phyloP scores from a whole-genome alignment of 177 flowering plant genomes.

The Vitis hybrid region DNA sequence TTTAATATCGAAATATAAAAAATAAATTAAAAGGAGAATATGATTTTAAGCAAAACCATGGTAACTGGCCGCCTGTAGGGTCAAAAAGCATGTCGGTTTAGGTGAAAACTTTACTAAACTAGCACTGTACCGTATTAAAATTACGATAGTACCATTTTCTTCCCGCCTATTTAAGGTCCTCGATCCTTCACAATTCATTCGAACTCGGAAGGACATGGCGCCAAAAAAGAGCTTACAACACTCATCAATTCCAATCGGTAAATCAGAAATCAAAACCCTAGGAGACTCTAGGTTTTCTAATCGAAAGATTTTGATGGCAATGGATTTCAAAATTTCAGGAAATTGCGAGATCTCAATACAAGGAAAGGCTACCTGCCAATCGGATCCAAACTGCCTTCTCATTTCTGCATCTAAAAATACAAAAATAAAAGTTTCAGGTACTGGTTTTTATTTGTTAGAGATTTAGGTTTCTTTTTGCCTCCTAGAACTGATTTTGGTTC shows the following conservation, averaged over 20 bases:
- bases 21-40: too few species aligned
- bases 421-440: conserved; percentile 59
- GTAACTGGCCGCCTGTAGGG: too few species aligned
- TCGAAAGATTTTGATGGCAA: not conserved
- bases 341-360: conserved; percentile 67
- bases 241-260: conserved; percentile 30
- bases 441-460: not conserved
- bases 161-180: too few species aligned
- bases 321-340: conserved; percentile 39
- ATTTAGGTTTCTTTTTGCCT: not conserved
- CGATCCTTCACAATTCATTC: too few species aligned
- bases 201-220: conserved; percentile 23
- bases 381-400: conserved; percentile 31
- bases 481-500: not conserved
- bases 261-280: not conserved
- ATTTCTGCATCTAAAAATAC: conserved; percentile 37
- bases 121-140: too few species aligned
- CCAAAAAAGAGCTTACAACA: conserved; percentile 23
- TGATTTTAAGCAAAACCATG: too few species aligned
- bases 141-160: too few species aligned
- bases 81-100: too few species aligned
- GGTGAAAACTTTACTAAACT: too few species aligned
- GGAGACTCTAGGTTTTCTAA: not conserved
- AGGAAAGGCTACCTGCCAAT: conserved; percentile 35
- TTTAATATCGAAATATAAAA: too few species aligned